These are phyloP conservation scores for Arthrobotrys conoides DNA, from an alignment of 2,329 filamentous ascomycete species.

Conservation along the genomic window DNA sequence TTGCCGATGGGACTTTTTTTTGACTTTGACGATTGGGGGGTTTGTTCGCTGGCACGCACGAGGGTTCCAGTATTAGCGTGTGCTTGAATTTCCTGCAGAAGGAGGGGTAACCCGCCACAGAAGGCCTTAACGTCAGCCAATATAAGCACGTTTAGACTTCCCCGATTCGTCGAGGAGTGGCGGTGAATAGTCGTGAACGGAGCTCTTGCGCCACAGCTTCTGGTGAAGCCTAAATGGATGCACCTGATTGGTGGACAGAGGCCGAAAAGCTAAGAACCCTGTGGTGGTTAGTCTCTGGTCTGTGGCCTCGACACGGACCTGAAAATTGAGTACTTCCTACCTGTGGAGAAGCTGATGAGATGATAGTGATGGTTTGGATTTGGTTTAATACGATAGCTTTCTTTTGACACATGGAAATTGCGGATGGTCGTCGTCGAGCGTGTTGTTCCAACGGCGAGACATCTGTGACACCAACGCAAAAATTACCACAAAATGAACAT, in stretches of 20 bases:
- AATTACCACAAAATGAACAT: neutral
- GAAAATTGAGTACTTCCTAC: neutral
- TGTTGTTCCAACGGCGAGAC: neutral
- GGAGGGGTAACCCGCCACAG: conserved; percentile 61
- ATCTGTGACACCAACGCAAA: conserved; percentile 47
- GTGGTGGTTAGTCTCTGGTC: neutral
- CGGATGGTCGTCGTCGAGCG: neutral
- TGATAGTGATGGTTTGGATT: conserved; percentile 1
- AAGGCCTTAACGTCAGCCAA: conserved; percentile 37
- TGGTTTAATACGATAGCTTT: no score
- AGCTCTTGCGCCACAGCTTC: conserved; percentile 42
- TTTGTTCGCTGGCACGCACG: conserved; percentile 52
- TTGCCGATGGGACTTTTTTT: conserved; percentile 47
- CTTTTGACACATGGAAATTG: neutral
- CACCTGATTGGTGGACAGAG: conserved; percentile 17
- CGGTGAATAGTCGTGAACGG: conserved; percentile 24
- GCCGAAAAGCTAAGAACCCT: neutral
- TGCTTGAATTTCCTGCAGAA: conserved; percentile 59
- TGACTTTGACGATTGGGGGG: conserved; percentile 43
- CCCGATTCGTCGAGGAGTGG: conserved; percentile 25
- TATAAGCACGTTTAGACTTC: conserved; percentile 39
- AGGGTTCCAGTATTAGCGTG: conserved; percentile 34
- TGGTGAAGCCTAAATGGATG: conserved; percentile 27
- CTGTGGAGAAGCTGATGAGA: neutral
- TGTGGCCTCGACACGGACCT: neutral